Base-by-base conservation (phyloP, 768 basidiomycete genomes). In the Naganishia kalamii region DNA sequence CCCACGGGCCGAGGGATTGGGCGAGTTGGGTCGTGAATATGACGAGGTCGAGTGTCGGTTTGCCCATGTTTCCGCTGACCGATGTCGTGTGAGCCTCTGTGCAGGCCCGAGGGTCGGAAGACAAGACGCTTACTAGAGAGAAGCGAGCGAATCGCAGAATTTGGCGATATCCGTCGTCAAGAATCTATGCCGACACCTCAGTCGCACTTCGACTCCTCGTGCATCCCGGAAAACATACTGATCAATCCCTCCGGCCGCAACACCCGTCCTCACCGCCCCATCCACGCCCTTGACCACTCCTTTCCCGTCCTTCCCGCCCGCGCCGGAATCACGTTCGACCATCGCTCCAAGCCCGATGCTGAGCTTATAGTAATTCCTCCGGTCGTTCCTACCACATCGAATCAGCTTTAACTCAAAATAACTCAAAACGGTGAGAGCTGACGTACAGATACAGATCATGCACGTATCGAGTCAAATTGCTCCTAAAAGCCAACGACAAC, bases 11-110 rank as follows among this genome's bases (percentile, higher is more conserved):
- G 19, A 97, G 84, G 0, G 90, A 89, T 17, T 86, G 85, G 0
- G 90, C 87, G 12, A 97, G 85, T 72, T 97, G 93, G 8, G 87
- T 87, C 0, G 92, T 94, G 80, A 97, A 98, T 50, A 98, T 85
- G 27, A 92, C 77, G 46, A 96, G 81, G 75, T 97, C 93, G 19
- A 97, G 85, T 0, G 88, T 85, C 0, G 94, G 93, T 74, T 98
- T 98, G 67, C 93, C 85, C 37, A 96, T 74, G 75, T 98, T 98
- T 5, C 93, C 92, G 73, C 92, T 93, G 69, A 23, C n/a, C 17
- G 19, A 17, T 43, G 30, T 48, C 47, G 27, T 47, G 13, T 1
- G 47, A 19, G 19, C 66, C 7, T 4, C 15, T 33, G 11, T 27
- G 40, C 15, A 23, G n/a, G 3, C 37, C 17, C 0, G 10, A 8